Conservation (phyloP, 805 yeast species). For the Yarrowia sp. region DNA sequence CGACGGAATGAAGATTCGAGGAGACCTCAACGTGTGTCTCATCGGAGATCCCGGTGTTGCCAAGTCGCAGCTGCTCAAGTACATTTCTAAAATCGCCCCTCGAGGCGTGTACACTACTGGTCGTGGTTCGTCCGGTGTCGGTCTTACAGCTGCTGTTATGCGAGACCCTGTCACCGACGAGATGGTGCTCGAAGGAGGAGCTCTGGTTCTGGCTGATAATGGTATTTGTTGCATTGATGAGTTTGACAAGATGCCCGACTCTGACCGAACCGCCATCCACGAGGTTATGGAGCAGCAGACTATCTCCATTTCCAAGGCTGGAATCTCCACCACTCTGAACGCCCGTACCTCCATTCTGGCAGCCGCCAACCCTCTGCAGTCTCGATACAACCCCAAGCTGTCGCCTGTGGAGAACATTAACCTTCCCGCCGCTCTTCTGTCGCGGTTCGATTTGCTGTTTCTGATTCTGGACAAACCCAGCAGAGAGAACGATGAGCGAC, state of each 20-base stretch:
- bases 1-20: constrained; percentile 96
- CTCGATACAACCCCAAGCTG: constrained; percentile 84
- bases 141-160: constrained; percentile 98
- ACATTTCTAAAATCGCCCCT: constrained; percentile 89
- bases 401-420: constrained; percentile 95
- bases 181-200: constrained; percentile 95
- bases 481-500: constrained; percentile 71
- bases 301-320: constrained; percentile 96
- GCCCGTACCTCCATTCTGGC: constrained; percentile 95
- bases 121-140: constrained; percentile 99
- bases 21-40: constrained; percentile 90
- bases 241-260: constrained; percentile 96
- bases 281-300: constrained; percentile 99
- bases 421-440: constrained; percentile 90
- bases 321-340: constrained; percentile 92
- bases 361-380: constrained; percentile 97
- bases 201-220: constrained; percentile 96
- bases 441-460: constrained; percentile 89
- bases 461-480: constrained; percentile 81
- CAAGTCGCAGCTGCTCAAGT: constrained; percentile 89
- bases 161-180: constrained; percentile 97
- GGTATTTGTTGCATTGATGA: constrained; percentile 98
- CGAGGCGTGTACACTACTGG: constrained; percentile 97
- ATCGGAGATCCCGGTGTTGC: constrained; percentile 99
- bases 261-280: constrained; percentile 95